Evolutionary conservation across 2,329 filamentous ascomycete genomes (phyloP), one percentile per base, ranked within the genome.

Genomic region (Macrophomina tecta): DNA sequence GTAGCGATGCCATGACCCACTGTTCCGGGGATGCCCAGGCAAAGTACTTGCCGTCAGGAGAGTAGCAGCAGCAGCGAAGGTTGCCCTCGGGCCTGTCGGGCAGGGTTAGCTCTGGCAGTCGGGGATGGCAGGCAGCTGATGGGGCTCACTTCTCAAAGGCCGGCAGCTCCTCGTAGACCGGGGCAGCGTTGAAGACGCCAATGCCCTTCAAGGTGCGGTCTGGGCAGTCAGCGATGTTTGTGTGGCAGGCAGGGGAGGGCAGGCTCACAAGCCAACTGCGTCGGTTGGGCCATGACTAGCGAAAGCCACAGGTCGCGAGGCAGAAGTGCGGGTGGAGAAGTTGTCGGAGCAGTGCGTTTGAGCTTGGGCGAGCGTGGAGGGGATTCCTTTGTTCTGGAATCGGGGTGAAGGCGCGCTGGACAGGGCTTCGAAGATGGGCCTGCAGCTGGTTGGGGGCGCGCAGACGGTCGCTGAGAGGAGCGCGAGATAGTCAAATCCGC

Each of bases 151-250:
- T 85, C 68, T 79, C 78, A 76, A 98, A 97, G 74, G 91, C 94
- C 76, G 91, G 83, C 76, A 98, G 86, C 77, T 90, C 83, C 80
- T 92, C 87, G 83, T 99, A 99, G 77, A 90, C 87, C 69, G 95
- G 95, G 72, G 90, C 91, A 75, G 93, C 93, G 84, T 98, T 92
- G 82, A 97, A 89, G 81, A 98, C 86, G 76, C 94, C 94, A 84
- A 99, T 94, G 81, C 90, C 90, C 89, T 97, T 98, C 82, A 94
- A 91, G 81, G 95, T 97, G 83, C 95, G 93, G 87, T 91, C 87
- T 90, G 72, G 38, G 51, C 53, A 58, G 36, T 42, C 46, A 65
- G 65, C 48, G 65, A 12, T 5, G 36, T 36, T 28, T 48, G 38
- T 12, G 40, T 46, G 48, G 49, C 38, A 34, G 42, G 67, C 18